Percentiles rank a stretch among this genome's conserved stretches.
Evolutionary conservation across 345 rosid species (phyloP).

Genomic region (Eucalyptus victrix): DNA sequence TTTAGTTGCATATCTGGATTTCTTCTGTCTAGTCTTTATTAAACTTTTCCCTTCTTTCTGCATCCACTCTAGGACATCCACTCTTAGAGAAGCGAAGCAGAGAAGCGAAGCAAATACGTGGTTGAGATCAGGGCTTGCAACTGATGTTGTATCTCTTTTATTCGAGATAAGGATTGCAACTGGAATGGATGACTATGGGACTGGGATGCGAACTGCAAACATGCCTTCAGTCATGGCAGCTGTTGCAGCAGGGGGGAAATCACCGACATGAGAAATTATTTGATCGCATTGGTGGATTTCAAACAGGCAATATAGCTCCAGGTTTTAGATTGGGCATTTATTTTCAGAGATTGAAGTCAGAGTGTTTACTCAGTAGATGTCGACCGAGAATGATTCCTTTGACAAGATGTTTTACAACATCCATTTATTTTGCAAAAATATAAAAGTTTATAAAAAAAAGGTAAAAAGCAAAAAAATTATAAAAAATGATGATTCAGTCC

Average conservation of each 20-base stretch:
- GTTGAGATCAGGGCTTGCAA: slow-evolving; percentile 76
- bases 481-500: too few relatives aligned
- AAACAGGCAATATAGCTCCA: slow-evolving; percentile 35
- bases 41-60: background rate
- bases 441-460: too few relatives aligned
- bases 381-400: slow-evolving; percentile 69
- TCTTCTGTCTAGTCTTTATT: background rate
- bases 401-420: slow-evolving; percentile 9
- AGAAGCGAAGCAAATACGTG: slow-evolving; percentile 68
- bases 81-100: slow-evolving; percentile 55
- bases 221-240: slow-evolving; percentile 93
- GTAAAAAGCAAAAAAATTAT: too few relatives aligned
- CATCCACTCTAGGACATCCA: background rate
- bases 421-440: too few relatives aligned
- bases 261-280: slow-evolving; percentile 89
- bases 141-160: slow-evolving; percentile 83
- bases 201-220: slow-evolving; percentile 70
- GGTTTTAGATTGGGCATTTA: slow-evolving; percentile 44
- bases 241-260: slow-evolving; percentile 98
- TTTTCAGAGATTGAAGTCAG: slow-evolving; percentile 61
- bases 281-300: slow-evolving; percentile 83
- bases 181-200: slow-evolving; percentile 74
- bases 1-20: background rate
- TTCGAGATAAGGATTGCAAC: slow-evolving; percentile 87
- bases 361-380: slow-evolving; percentile 58